These are phyloP conservation scores for Aspergillus steynii DNA, from an alignment of 495 filamentous ascomycete genomes.

Conservation along the genomic window DNA sequence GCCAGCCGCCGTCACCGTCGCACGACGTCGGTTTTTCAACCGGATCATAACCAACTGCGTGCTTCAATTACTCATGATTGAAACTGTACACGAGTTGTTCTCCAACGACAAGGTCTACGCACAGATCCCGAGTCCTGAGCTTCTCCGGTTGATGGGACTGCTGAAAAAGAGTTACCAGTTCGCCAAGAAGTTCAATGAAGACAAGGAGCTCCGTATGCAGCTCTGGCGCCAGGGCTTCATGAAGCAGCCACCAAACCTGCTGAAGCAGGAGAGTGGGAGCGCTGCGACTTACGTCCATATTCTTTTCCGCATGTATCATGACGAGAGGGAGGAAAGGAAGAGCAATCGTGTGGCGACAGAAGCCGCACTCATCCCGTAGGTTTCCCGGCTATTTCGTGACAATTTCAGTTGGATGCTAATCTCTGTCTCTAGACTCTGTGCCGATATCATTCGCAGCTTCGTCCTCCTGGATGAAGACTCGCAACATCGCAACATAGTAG, in stretches of 20 bases:
- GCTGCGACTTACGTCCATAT: slow-evolving; percentile 94
- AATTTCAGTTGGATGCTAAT: slow-evolving; percentile 11
- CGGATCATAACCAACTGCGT: slow-evolving; percentile 99
- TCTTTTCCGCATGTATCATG: slow-evolving; percentile 93
- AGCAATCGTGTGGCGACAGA: slow-evolving; percentile 80
- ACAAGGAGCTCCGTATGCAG: slow-evolving; percentile 92
- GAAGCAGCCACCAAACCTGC: slow-evolving; percentile 97
- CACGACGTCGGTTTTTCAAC: slow-evolving; percentile 96
- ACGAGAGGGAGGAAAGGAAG: slow-evolving; percentile 77
- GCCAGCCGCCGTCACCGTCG: slow-evolving; percentile 86
- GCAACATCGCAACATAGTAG: slow-evolving; percentile 92
- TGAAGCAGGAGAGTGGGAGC: slow-evolving; percentile 94
- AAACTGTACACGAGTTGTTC: slow-evolving; percentile 97
- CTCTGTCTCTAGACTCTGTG: slow-evolving; percentile 62
- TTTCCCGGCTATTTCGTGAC: slow-evolving; percentile 14
- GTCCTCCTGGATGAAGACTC: slow-evolving; percentile 85
- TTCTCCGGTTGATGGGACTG: slow-evolving; percentile 88
- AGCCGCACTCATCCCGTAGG: slow-evolving; percentile 82
- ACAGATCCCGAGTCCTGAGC: slow-evolving; percentile 83
- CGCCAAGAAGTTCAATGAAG: slow-evolving; percentile 93
- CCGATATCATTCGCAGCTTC: slow-evolving; percentile 85
- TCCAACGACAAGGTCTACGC: slow-evolving; percentile 94
- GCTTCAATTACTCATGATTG: slow-evolving; percentile 96
- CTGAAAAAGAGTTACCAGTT: slow-evolving; percentile 95
- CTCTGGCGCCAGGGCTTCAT: slow-evolving; percentile 98